These are phyloP conservation scores for Geotrichum phurueaensis DNA, from an alignment of 1,139 yeast species.

Conservation along the genomic window DNA sequence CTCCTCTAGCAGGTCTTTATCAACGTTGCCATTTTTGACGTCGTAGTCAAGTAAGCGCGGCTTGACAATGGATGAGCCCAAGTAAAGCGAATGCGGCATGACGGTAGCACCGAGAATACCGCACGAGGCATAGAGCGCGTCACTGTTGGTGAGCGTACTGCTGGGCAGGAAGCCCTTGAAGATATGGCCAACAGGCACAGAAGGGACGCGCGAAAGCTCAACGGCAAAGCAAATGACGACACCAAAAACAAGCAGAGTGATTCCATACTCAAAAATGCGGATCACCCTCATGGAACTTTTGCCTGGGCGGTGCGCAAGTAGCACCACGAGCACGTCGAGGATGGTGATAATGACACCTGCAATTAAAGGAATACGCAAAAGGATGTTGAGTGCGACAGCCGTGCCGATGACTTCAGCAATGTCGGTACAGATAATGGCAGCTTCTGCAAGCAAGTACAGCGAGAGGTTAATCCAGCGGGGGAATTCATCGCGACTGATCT, in stretches of 20 bases:
- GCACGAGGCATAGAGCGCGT: conserved; percentile 78
- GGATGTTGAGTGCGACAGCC: conserved; percentile 79
- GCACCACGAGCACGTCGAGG: conserved; percentile 73
- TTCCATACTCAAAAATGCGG: conserved; percentile 77
- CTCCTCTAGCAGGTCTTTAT: conserved; percentile 25
- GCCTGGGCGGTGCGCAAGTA: conserved; percentile 84
- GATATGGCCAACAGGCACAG: conserved; percentile 51
- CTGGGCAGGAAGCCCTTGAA: conserved; percentile 76
- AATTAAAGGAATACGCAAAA: conserved; percentile 69
- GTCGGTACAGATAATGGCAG: conserved; percentile 89
- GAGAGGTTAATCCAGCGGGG: conserved; percentile 55
- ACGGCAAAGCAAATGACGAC: conserved; percentile 82
- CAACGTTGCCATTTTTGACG: conserved; percentile 51
- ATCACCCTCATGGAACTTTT: conserved; percentile 67
- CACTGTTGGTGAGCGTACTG: conserved; percentile 60
- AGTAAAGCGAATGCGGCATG: conserved; percentile 91
- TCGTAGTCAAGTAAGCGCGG: conserved; percentile 83
- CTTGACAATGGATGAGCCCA: conserved; percentile 91
- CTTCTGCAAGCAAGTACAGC: conserved; percentile 70
- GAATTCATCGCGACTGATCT: conserved; percentile 73
- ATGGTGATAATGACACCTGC: conserved; percentile 79
- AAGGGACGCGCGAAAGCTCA: conserved; percentile 55
- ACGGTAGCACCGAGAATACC: conserved; percentile 96
- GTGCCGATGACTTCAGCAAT: conserved; percentile 93
- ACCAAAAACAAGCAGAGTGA: conserved; percentile 65